These are phyloP conservation scores for Macrolepiota fuliginosa DNA, from an alignment of 768 basidiomycete species.

Conservation along the genomic window DNA sequence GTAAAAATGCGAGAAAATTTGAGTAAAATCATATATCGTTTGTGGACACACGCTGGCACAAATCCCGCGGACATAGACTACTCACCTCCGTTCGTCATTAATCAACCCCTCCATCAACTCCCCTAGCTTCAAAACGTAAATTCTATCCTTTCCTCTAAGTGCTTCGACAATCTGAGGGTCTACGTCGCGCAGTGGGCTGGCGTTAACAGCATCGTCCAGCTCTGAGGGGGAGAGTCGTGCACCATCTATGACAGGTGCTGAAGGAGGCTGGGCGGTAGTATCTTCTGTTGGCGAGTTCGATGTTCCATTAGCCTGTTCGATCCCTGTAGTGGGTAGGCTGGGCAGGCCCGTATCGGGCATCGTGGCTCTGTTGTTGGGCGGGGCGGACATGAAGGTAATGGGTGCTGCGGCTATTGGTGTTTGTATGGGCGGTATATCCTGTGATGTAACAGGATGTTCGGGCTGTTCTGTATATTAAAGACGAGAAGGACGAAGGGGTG, in stretches of 20 bases:
- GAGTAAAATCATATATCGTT: neutral
- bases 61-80: constrained; percentile 19
- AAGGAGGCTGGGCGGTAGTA: constrained; percentile 6
- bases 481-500: neutral
- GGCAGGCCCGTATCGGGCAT: constrained; percentile 16
- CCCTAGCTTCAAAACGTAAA: constrained; percentile 86
- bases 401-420: constrained; percentile 11
- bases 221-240: neutral
- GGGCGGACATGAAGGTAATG: constrained; percentile 13
- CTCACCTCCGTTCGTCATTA: constrained; percentile 62
- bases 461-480: constrained; percentile 13
- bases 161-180: constrained; percentile 85
- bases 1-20: constrained; percentile 7
- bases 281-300: constrained; percentile 6
- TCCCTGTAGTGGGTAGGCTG: constrained; percentile 1
- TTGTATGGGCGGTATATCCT: constrained; percentile 1
- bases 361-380: constrained; percentile 1
- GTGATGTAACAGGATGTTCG: neutral
- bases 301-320: neutral
- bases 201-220: constrained; percentile 1
- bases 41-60: neutral
- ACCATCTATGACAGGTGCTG: constrained; percentile 2
- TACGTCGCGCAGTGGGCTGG: constrained; percentile 38
- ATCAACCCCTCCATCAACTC: constrained; percentile 83
- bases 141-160: constrained; percentile 82